Base-by-base conservation (phyloP, 352 stramenopile genomes). In the Phytopythium kandeliae region DNA sequence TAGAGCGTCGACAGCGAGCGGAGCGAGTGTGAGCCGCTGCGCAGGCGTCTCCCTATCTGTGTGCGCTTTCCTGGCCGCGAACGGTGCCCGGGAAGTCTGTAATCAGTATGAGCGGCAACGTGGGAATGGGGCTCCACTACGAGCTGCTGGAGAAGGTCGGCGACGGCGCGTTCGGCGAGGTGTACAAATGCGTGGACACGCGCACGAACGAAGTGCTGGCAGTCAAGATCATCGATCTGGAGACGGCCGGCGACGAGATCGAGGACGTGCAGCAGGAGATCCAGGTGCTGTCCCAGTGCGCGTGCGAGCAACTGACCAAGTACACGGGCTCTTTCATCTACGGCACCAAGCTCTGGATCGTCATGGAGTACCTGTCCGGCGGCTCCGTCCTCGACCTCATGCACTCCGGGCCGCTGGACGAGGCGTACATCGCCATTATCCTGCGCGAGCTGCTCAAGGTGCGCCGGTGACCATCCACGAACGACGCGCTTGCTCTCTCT, bases 321-420 rank as follows among this genome's bases (percentile, higher is more conserved):
- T 97, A 97, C 60, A 80, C 86, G 31, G 86, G 79, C 21, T 92
- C 81, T 11, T 95, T 95, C 60, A 91, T 91, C 53, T 67, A 85
- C 13, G 84, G 76, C 31, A 85, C 79, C 37, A 86, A 91, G 55
- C 58, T 95, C 9, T 95, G 84, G 84, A 98, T 98, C 60, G 81
- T 96, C 42, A 97, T 98, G 85, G 95, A 98, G 58, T 96, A 90
- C 63, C 85, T 98, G 34, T 79, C 93, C 13, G 90, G 89, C 4
- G 91, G 90, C 1, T 95, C 85, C 0, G 78, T 98, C 22, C 88
- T 92, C 35, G 87, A 97, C 53, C 69, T 89, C 38, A 92, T 97
- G 70, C 74, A 78, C 30, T 75, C 76, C 17, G 77, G 72, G 61
- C 81, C 84, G 10, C 49, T 95, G 28, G 69, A 92, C 35, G 84